These are phyloP conservation scores for Moringa oleifera DNA, from an alignment of 345 rosid species.

Conservation along the genomic window DNA sequence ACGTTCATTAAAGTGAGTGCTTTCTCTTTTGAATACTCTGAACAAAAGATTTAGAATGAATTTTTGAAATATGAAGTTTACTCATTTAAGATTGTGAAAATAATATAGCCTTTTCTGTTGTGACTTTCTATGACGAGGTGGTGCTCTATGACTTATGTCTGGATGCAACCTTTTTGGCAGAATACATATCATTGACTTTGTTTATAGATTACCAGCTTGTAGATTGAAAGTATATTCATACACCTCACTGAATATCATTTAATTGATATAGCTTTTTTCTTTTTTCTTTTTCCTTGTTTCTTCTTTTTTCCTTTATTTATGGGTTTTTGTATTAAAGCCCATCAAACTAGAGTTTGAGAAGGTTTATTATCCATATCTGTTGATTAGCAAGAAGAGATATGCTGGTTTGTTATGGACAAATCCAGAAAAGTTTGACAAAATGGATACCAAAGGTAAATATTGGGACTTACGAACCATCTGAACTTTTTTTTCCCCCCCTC, in stretches of 20 bases:
- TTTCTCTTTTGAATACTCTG: not conserved
- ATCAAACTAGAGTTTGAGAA: constrained; percentile 98
- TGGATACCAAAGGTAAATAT: constrained; percentile 89
- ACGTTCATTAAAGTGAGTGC: constrained; percentile 70
- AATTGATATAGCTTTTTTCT: not conserved
- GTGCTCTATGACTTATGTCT: too few species aligned
- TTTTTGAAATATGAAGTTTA: too few species aligned
- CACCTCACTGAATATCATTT: not conserved
- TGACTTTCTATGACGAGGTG: too few species aligned
- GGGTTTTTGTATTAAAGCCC: constrained; percentile 54
- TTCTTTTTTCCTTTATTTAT: constrained; percentile 13
- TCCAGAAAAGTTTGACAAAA: constrained; percentile 77
- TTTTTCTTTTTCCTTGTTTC: not conserved
- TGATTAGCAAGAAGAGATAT: constrained; percentile 98
- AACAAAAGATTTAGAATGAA: not conserved
- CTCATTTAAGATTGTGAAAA: too few species aligned
- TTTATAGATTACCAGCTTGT: not conserved
- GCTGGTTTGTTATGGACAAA: constrained; percentile 96
- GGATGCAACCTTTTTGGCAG: not conserved
- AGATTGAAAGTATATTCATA: too few species aligned
- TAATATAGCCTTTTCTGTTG: too few species aligned
- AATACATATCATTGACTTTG: not conserved
- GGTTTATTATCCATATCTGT: constrained; percentile 85
- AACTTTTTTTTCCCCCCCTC: constrained; percentile 16
- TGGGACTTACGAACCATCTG: constrained; percentile 9